Evolutionary conservation across 495 filamentous ascomycete genomes (phyloP).

Genomic region (Neurospora sublineolata): DNA sequence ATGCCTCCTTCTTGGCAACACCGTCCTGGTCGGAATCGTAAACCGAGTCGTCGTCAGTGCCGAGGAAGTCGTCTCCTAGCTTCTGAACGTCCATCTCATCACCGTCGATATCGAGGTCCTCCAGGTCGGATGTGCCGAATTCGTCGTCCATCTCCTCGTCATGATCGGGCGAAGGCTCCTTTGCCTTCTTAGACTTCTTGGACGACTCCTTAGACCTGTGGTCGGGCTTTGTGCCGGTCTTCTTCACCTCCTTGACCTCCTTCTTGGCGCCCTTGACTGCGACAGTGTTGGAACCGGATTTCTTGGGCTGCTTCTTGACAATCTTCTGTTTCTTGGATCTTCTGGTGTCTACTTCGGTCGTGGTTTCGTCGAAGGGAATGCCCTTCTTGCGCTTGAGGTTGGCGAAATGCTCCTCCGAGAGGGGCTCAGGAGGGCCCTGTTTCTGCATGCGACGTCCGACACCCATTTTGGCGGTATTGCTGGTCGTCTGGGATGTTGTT

Average conservation of each 20-base stretch:
- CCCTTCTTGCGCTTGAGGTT: slow-evolving; percentile 67
- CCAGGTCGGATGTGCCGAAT: slow-evolving; percentile 40
- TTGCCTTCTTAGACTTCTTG: slow-evolving; percentile 37
- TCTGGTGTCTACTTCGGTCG: slow-evolving; percentile 32
- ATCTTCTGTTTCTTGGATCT: slow-evolving; percentile 55
- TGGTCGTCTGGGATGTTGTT: slow-evolving; percentile 2
- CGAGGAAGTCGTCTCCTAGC: slow-evolving; percentile 47
- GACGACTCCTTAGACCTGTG: slow-evolving; percentile 6
- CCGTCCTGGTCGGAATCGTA: slow-evolving; percentile 65
- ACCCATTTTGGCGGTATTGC: slow-evolving; percentile 53
- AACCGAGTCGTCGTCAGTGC: slow-evolving; percentile 49
- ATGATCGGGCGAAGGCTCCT: slow-evolving; percentile 30
- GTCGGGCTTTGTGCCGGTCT: slow-evolving; percentile 3
- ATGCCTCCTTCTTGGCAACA: slow-evolving; percentile 41
- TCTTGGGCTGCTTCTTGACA: slow-evolving; percentile 34
- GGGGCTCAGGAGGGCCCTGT: slow-evolving; percentile 73
- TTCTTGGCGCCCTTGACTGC: slow-evolving; percentile 25
- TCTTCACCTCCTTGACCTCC: slow-evolving; percentile 7
- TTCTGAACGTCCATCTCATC: slow-evolving; percentile 27
- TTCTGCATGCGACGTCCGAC: slow-evolving; percentile 86
- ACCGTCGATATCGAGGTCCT: slow-evolving; percentile 40
- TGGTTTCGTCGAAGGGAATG: slow-evolving; percentile 35
- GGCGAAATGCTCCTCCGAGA: slow-evolving; percentile 69
- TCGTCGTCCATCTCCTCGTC: slow-evolving; percentile 41
- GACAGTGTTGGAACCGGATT: slow-evolving; percentile 8